Conservation (phyloP, 805 yeast species). For the Myxozyma melibiosi region DNA sequence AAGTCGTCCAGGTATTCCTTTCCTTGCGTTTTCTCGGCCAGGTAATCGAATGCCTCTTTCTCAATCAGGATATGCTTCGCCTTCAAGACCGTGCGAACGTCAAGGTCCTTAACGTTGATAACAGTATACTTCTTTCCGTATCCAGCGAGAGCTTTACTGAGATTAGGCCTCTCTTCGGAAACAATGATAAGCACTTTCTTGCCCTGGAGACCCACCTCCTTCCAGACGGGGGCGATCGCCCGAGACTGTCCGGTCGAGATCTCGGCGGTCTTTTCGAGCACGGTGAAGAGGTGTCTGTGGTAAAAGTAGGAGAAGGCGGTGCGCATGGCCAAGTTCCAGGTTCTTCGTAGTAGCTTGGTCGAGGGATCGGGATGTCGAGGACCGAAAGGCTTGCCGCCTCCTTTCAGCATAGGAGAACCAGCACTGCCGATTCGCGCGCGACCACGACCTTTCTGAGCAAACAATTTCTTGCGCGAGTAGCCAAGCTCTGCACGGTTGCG, state of each 20-base stretch:
- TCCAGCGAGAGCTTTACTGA: slow-evolving; percentile 1
- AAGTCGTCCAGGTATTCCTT: slow-evolving; percentile 19
- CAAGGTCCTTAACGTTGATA: slow-evolving; percentile 21
- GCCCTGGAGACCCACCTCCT: slow-evolving; percentile 13
- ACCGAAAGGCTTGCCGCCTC: slow-evolving; percentile 88
- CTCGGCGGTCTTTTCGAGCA: slow-evolving; percentile 61
- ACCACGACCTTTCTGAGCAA: slow-evolving; percentile 93
- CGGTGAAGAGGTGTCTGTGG: slow-evolving; percentile 67
- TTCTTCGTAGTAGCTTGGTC: slow-evolving; percentile 70
- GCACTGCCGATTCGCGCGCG: slow-evolving; percentile 95
- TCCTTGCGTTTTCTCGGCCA: slow-evolving; percentile 25
- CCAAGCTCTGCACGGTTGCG: slow-evolving; percentile 86
- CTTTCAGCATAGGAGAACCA: slow-evolving; percentile 87
- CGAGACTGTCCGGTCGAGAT: slow-evolving; percentile 24
- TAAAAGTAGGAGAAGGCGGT: slow-evolving; percentile 82
- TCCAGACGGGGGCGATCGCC: slow-evolving; percentile 16
- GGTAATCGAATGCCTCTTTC: slow-evolving; percentile 24
- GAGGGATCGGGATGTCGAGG: slow-evolving; percentile 89
- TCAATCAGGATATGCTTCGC: slow-evolving; percentile 31
- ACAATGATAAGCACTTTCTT: slow-evolving; percentile 13
- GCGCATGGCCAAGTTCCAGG: slow-evolving; percentile 74
- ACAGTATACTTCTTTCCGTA: slow-evolving; percentile 7
- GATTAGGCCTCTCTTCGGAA: slow-evolving; percentile 7
- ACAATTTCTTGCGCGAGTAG: slow-evolving; percentile 77
- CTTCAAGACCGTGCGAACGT: slow-evolving; percentile 25